Evolutionary conservation across 1,284 basidiomycete species (phyloP), one percentile per base, ranked within the genome.

Genomic region (Malassezia dermatis): DNA sequence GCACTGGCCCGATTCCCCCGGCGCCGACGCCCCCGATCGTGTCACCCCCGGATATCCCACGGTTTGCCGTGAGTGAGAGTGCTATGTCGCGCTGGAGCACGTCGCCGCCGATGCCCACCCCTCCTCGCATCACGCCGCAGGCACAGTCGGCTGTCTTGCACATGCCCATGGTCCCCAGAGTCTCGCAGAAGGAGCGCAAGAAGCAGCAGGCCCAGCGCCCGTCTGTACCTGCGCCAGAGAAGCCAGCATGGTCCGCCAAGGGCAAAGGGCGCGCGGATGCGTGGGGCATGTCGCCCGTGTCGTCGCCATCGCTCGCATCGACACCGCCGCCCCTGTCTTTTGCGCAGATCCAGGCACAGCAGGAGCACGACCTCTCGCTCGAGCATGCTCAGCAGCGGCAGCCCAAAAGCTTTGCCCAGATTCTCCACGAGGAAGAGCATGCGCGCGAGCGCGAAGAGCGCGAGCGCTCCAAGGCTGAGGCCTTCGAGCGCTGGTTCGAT

Each of bases 401-500:
- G 7, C 53, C 59, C 3, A 56, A 54, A 32, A 60, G 63, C 53
- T 71, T 72, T 53, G 58, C 69, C 12, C 61, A 69, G 34, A 66
- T 72, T 21, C 60, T 65, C 31, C 61, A 69, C 32, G 66, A 72
- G 48, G 70, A 72, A 35, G 57, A 59, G 8, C 27, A 44, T 24
- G 63, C 56, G 23, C 59, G 56, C 43, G 66, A 69, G 56, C 63
- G 62, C 27, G 50, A 50, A 19, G 59, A 49, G n/a, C 61, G 56
- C 39, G 66, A 67, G 30, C 59, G 62, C 50, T 58, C 61, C 31
- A 64, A 70, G 42, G 64, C 61, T 12, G 64, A 61, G 42, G 68
- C 66, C 44, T 73, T 73, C 47, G 69, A 71, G 41, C 61, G 56
- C 41, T 73, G 71, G 71, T 73, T 68, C 42, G 66, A 69, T n/a